Evolutionary conservation across 371 early-diverging fungal genomes (phyloP), one percentile per base, ranked within the genome.

Genomic region (Mucor circinelloides): DNA sequence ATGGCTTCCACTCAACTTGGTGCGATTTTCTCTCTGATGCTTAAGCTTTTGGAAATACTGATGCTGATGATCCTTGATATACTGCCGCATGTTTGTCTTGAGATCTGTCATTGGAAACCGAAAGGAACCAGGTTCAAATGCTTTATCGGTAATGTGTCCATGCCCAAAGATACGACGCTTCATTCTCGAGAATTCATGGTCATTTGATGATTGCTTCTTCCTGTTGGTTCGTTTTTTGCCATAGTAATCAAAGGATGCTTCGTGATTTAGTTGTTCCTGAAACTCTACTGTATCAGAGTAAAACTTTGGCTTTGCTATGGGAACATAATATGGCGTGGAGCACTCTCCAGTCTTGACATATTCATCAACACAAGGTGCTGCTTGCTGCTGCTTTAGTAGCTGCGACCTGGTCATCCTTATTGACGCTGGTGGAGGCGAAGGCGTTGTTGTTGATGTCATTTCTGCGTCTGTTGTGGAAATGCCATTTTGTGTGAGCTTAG

Each of bases 131-230:
- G 42, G 38, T n/a, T 61, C 60, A 60, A 46, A 48, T 19, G 5
- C 5, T 32, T 50, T 61, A 12, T 61, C 61, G 2, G 61, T 61
- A 8, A 63, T 21, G 52, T 66, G 66, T 1, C 34, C 63, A 36
- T 57, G 28, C 0, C 58, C 55, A 52, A 58, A 63, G 8, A 68
- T 46, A 13, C 17, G 1, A 2, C 68, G 68, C 50, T 59, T 48
- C 9, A 68, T 30, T 9, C 63, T 46, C 10, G 68, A 57, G 25
- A 63, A 68, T 17, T 68, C 68, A 32, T 61, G 56, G 36, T 68
- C 68, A 10, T 42, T 28, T 0, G 13, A 9, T 15, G 17, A 2
- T 55, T 54, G 50, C 32, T 60, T 50, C 5, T 36, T 40, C 2
- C 25, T 48, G 7, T 19, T 6, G 12, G 66, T n/a, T 52, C 25